Evolutionary conservation across 768 basidiomycete species (phyloP), one percentile per base, ranked within the genome.

Genomic region (Boletus insuetus): DNA sequence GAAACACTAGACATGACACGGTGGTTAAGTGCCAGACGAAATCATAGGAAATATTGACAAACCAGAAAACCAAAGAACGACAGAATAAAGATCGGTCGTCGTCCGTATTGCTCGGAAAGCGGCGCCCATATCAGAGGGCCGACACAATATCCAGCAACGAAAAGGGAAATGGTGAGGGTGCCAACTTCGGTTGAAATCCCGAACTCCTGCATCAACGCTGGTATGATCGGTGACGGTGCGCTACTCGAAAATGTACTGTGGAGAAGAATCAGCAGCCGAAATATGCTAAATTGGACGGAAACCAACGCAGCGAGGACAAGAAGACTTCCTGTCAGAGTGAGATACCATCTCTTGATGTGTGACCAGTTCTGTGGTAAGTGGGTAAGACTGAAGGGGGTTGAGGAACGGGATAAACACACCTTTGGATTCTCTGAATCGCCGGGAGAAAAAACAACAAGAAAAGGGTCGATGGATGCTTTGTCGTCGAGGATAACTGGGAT

Each of bases 61-160:
- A 86, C 77, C 19, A 75, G 70, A 69, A 85, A 87, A 13, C 80
- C 65, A 13, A 82, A 61, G 69, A 85, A 86, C 10, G 85, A 73
- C 22, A 77, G 62, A 35, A 86, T 70, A 60, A 82, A 86, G 20
- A 85, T 68, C 0, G 83, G 78, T 37, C 82, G 69, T n/a, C 86
- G 79, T 14, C 86, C 88, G 54, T 77, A 82, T 58, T 73, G 70
- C 50, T 79, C 79, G 2, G 73, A 83, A 32, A 84, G 66, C 3
- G 82, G 83, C 0, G 76, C 83, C 83, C 82, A 87, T 5, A 83
- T 44, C 8, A 84, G 66, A 3, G 84, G 84, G 0, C 85, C 85
- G 20, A 85, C 75, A 56, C 80, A 82, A 61, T 85, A 87, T n/a
- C 86, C 86, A n/a, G 76, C 76, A 14, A 87, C 79, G 65, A 86